Conservation (phyloP, 805 yeast species). For the Ascoidea tarda region DNA sequence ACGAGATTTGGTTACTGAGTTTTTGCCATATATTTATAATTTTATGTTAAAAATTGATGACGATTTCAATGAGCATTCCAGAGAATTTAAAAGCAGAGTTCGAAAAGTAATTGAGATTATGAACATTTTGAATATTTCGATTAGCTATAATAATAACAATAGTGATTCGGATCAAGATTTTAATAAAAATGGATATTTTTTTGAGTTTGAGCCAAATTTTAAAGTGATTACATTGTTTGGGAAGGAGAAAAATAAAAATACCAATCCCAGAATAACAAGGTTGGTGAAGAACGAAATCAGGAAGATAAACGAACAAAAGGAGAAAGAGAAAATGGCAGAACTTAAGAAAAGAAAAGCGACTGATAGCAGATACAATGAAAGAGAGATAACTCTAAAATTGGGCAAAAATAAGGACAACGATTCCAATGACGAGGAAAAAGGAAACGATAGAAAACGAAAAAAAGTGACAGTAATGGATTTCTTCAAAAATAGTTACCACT, state of each 20-base stretch:
- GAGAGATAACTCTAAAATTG: slow-evolving; percentile 14
- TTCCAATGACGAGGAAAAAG: slow-evolving; percentile 11
- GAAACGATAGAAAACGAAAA: slow-evolving; percentile 12
- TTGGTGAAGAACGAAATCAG: background rate
- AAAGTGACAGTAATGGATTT: slow-evolving; percentile 17
- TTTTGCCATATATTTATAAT: slow-evolving; percentile 19
- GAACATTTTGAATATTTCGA: slow-evolving; percentile 2
- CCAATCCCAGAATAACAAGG: background rate
- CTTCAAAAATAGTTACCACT: slow-evolving; percentile 30
- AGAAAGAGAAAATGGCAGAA: background rate
- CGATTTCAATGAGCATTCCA: background rate
- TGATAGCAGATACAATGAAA: slow-evolving; percentile 12
- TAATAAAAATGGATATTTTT: slow-evolving; percentile 1
- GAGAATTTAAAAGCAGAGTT: background rate
- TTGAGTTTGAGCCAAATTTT: background rate
- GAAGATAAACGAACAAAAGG: slow-evolving; percentile 1
- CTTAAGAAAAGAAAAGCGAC: background rate
- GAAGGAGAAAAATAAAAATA: slow-evolving; percentile 1
- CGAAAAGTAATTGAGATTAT: slow-evolving; percentile 2
- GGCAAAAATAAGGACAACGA: slow-evolving; percentile 7
- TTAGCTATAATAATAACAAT: slow-evolving; percentile 8
- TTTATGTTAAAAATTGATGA: slow-evolving; percentile 4
- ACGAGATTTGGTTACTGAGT: slow-evolving; percentile 7
- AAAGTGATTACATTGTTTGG: background rate
- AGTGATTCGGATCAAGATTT: slow-evolving; percentile 1